Evolutionary conservation across 1,284 basidiomycete species (phyloP), one percentile per base, ranked within the genome.

Genomic region (Earliella scabrosa): DNA sequence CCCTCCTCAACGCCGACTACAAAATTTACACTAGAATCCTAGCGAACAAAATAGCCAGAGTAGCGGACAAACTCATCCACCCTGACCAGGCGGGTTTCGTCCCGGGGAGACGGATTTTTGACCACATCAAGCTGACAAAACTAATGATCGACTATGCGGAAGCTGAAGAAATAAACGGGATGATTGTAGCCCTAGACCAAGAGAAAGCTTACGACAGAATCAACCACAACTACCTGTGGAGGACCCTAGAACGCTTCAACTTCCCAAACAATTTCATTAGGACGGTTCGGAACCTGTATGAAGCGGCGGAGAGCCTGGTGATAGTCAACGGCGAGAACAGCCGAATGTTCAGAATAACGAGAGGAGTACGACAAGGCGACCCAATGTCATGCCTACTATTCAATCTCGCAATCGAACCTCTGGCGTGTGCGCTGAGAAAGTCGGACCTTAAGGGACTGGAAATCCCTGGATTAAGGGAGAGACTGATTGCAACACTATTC

Each of bases 1-100:
- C 69, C 4, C 58, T 72, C 0, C 69, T 74, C 0, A 74, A 74
- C 58, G 51, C 65, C 0, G 71, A 73, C 59, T 72, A 73, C 48
- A 72, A 72, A 47, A 29, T 68, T 0, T 41, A 65, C 31, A 71
- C 68, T 0, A 67, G 65, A 43, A 49, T 52, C 4, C 41, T 69
- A 0, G 57, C 70, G 4, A 39, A 54, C 4, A 49, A 50, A 18
- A 51, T 71, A 2, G 62, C 57, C 4, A n/a, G 21, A 10, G 44
- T 54, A 0, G 66, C 60, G 2, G 35, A 44, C 0, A 13, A 13
- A 0, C 4, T 70, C 0, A 62, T 71, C 1, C 67, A 73, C 46
- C 29, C 26, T 1, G 56, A 63, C 50, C 71, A 72, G 53, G 71
- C 71, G 0, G 71, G 71, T 0, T 73, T 73, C 38, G 45, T 73